A percentile compares a stretch with the other conserved stretches of the same genome.
These are phyloP conservation scores for Pyricularia grisea DNA, from an alignment of 2,329 filamentous ascomycete species.

Conservation along the genomic window DNA sequence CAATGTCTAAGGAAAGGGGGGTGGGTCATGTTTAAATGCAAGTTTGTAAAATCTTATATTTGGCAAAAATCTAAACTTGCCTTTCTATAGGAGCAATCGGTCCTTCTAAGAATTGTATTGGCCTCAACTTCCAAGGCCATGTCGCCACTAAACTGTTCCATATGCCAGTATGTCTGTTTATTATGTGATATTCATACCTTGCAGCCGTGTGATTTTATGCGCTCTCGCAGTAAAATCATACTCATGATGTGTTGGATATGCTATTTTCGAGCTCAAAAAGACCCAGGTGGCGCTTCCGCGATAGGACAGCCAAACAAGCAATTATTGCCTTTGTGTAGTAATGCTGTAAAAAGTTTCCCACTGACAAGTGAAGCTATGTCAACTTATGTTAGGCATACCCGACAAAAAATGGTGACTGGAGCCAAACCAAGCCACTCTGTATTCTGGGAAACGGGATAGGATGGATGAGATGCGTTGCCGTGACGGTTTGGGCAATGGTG, in stretches of 20 bases:
- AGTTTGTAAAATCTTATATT: neutral
- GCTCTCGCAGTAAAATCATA: neutral
- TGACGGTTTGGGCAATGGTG: constrained; percentile 7
- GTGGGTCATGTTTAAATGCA: neutral
- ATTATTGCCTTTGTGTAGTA: neutral
- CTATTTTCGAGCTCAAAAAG: neutral
- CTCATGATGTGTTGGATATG: neutral
- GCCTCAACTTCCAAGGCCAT: neutral
- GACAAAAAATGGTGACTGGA: neutral
- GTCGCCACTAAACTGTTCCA: neutral
- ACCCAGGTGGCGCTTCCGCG: neutral
- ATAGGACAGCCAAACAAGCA: neutral
- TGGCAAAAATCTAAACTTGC: neutral
- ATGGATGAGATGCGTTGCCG: constrained; percentile 8
- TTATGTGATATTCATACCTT: neutral
- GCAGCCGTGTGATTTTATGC: neutral
- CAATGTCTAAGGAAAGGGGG: neutral
- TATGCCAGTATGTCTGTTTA: neutral
- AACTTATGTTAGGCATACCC: neutral
- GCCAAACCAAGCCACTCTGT: neutral
- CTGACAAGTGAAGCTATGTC: neutral
- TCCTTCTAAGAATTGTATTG: neutral
- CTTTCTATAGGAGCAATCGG: neutral
- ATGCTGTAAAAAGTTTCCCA: neutral
- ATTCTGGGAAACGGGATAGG: neutral